Evolutionary conservation across 805 yeast species (phyloP).

Genomic region (Alloascoidea hylecoeti): DNA sequence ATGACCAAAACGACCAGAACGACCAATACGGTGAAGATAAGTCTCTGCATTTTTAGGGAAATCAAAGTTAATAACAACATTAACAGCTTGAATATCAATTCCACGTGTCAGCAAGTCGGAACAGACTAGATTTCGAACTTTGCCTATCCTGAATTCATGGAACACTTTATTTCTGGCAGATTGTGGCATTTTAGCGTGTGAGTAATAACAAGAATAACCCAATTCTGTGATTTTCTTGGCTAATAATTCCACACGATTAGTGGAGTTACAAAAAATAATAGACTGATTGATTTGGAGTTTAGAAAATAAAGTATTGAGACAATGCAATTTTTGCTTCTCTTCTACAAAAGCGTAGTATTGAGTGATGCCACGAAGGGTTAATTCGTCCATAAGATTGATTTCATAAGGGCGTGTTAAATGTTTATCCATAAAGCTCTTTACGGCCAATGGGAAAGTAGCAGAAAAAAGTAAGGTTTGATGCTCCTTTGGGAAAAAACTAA

Average conservation of each 20-base stretch:
- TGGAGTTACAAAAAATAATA: constrained; percentile 93
- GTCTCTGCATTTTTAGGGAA: constrained; percentile 98
- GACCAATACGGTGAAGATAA: constrained; percentile 94
- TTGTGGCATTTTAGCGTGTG: constrained; percentile 97
- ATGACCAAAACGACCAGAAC: constrained; percentile 98
- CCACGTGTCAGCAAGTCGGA: constrained; percentile 95
- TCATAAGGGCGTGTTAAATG: constrained; percentile 88
- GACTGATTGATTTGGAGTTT: constrained; percentile 93
- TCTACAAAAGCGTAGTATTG: constrained; percentile 98
- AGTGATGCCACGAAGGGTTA: constrained; percentile 90
- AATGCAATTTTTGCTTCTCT: constrained; percentile 89
- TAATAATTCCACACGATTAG: constrained; percentile 87
- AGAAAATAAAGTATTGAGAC: constrained; percentile 87
- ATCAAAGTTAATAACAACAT: constrained; percentile 94
- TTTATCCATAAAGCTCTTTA: constrained; percentile 82
- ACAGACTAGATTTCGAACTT: constrained; percentile 93
- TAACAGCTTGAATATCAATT: constrained; percentile 97
- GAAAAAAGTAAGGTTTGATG: constrained; percentile 82
- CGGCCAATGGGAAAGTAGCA: constrained; percentile 94
- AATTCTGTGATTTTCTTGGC: constrained; percentile 94
- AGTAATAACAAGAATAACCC: constrained; percentile 92
- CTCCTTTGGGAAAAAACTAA: constrained; percentile 62
- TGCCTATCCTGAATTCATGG: constrained; percentile 97
- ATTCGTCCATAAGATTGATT: constrained; percentile 94
- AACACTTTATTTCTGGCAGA: constrained; percentile 94